These are phyloP conservation scores for Oryza brachyantha DNA, from an alignment of 176 grass and related monocot genomes.

Conservation along the genomic window DNA sequence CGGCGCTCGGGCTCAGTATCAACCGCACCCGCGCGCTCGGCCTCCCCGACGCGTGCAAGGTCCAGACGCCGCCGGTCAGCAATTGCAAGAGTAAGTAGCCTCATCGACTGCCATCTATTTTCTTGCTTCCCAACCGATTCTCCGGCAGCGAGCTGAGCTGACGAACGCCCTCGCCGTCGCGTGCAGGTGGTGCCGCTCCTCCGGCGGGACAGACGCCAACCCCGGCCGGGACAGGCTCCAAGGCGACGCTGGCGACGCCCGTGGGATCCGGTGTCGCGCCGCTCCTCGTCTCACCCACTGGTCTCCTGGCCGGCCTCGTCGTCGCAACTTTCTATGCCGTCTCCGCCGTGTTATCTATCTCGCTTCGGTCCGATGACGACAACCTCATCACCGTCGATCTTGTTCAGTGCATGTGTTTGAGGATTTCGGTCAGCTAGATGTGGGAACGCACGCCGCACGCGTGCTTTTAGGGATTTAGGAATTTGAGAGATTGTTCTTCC, in stretches of 20 bases:
- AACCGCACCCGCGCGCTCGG: constrained; percentile 67
- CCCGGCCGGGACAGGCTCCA: constrained; percentile 32
- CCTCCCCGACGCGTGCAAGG: constrained; percentile 51
- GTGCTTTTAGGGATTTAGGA: background rate
- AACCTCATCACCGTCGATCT: background rate
- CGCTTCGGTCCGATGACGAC: too few species aligned
- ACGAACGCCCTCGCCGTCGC: background rate
- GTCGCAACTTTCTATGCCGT: constrained; percentile 7
- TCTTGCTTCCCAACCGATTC: background rate
- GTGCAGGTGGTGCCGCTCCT: background rate
- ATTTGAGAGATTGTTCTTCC: background rate
- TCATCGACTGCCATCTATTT: background rate
- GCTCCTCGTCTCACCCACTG: background rate
- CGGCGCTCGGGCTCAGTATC: constrained; percentile 57
- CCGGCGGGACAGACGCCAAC: background rate
- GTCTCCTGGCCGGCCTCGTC: background rate
- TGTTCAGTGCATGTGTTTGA: background rate
- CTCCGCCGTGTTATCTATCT: constrained; percentile 12
- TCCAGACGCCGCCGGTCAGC: constrained; percentile 62
- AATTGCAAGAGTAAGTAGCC: constrained; percentile 41
- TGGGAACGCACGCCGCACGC: background rate
- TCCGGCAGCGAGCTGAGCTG: background rate
- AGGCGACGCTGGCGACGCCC: constrained; percentile 21
- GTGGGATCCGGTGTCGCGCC: background rate
- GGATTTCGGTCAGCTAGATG: background rate